Percentiles rank a stretch among this genome's conserved stretches.
phyloP scores from a whole-genome alignment of 176 grass and related monocot genomes.

The Triticum aestivum region IWGSC_CS_RefSeq_v2.1 NC_057800.1:582689277-582689776 shows the following conservation, averaged over 20 bases:
- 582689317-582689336: neutral
- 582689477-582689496: too few relatives aligned
- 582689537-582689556: too few relatives aligned
- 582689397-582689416: neutral
- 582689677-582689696: conserved; percentile 20
- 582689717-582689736: too few relatives aligned
- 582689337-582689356: neutral
- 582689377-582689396: neutral
- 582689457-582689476: neutral
- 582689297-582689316: conserved; percentile 41
- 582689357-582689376: neutral
- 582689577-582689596: neutral
- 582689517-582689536: too few relatives aligned
- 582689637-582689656: neutral
- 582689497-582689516: too few relatives aligned
- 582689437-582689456: neutral
- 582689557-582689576: too few relatives aligned
- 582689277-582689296: conserved; percentile 40
- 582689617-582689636: neutral
- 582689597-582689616: neutral
- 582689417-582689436: neutral
- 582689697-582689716: too few relatives aligned
- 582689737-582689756: too few relatives aligned
- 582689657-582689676: neutral
- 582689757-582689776: too few relatives aligned